Percentiles rank a stretch among this genome's conserved stretches.
Evolutionary conservation across 2,329 filamentous ascomycete species (phyloP).

Genomic region (Colletotrichum sp.): DNA sequence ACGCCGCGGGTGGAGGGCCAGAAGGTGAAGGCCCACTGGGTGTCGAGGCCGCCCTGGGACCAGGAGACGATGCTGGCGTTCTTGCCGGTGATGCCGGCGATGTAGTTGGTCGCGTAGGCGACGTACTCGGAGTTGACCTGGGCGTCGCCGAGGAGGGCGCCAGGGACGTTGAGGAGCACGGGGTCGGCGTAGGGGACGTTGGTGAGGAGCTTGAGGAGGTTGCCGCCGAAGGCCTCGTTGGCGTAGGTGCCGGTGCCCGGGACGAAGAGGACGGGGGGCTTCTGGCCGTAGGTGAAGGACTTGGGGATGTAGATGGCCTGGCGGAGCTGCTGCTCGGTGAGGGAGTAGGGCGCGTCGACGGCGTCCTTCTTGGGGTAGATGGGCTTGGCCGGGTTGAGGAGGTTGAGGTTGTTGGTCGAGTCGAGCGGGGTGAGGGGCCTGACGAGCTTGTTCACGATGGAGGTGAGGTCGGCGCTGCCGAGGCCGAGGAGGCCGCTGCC

Average conservation of each 20-base stretch:
- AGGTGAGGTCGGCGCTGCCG: neutral
- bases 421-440: neutral
- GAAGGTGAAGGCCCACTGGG: slow-evolving; percentile 63
- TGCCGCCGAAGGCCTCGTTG: slow-evolving; percentile 46
- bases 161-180: slow-evolving; percentile 61
- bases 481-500: neutral
- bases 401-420: slow-evolving; percentile 1
- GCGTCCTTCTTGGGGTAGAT: slow-evolving; percentile 39
- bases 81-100: slow-evolving; percentile 41
- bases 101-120: slow-evolving; percentile 63
- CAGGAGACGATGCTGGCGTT: slow-evolving; percentile 53
- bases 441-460: neutral
- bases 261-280: slow-evolving; percentile 54
- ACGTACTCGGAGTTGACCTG: slow-evolving; percentile 59
- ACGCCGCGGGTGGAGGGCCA: slow-evolving; percentile 52
- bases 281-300: slow-evolving; percentile 49
- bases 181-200: slow-evolving; percentile 47
- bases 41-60: slow-evolving; percentile 59
- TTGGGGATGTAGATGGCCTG: slow-evolving; percentile 56
- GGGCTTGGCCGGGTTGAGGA: neutral
- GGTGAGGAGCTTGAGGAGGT: slow-evolving; percentile 52
- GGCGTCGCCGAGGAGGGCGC: slow-evolving; percentile 47
- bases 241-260: slow-evolving; percentile 57
- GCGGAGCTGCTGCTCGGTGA: slow-evolving; percentile 49
- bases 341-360: slow-evolving; percentile 51